These are phyloP conservation scores for Prunus davidiana DNA, from an alignment of 306 rosid species.

Conservation along the genomic window DNA sequence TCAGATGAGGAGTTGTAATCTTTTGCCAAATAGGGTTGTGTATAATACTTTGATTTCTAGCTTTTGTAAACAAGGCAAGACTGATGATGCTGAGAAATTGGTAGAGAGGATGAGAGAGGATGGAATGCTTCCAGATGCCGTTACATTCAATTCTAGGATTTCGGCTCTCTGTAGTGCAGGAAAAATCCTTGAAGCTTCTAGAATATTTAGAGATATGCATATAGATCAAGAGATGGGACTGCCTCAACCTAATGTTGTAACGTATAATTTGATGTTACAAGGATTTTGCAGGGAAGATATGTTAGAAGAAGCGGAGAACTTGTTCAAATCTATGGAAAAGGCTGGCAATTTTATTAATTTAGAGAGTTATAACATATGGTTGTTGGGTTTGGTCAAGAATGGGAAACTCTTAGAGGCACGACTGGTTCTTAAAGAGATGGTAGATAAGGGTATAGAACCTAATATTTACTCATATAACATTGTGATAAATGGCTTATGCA, in stretches of 20 bases:
- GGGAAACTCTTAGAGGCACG: constrained; percentile 67
- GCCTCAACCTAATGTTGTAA: constrained; percentile 68
- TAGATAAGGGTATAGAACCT: constrained; percentile 47
- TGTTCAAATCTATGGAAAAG: constrained; percentile 64
- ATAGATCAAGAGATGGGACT: constrained; percentile 69
- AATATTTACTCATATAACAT: constrained; percentile 72
- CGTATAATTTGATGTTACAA: constrained; percentile 73
- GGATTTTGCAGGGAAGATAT: constrained; percentile 76
- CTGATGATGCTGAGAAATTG: constrained; percentile 76
- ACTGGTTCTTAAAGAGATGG: constrained; percentile 66
- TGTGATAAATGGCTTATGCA: constrained; percentile 71
- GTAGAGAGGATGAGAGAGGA: constrained; percentile 69
- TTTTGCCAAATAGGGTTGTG: constrained; percentile 50
- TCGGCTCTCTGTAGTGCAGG: constrained; percentile 74
- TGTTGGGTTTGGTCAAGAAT: constrained; percentile 61
- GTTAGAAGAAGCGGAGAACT: constrained; percentile 65
- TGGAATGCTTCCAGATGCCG: constrained; percentile 62
- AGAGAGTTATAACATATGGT: constrained; percentile 75
- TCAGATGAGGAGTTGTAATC: constrained; percentile 18
- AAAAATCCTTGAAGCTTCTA: constrained; percentile 78
- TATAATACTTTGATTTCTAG: constrained; percentile 80
- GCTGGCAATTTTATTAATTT: constrained; percentile 32
- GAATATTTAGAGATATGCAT: constrained; percentile 89
- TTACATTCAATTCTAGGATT: constrained; percentile 88
- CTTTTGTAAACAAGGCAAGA: constrained; percentile 55